Base-by-base conservation (phyloP, 345 rosid genomes). In the Laguncularia racemosa region DNA sequence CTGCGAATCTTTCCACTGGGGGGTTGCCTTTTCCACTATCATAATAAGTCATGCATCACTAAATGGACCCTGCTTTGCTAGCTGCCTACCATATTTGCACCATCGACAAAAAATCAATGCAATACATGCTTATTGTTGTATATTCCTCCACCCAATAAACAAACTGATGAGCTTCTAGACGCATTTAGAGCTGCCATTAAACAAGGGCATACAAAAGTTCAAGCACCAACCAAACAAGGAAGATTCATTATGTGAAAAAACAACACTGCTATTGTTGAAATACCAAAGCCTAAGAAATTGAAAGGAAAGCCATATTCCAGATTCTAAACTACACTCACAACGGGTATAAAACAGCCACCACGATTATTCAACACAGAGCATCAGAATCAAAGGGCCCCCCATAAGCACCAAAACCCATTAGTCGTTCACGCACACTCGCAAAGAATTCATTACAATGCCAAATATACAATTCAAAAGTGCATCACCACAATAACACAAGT, bases 241-340 rank as follows among this genome's bases (percentile, higher is more conserved):
- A 65, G 72, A 67, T 76, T 21, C 73, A 60, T 55, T 78, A 62
- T 63, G 89, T 69, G 85, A 76, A 81, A 74, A 81, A 70, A 76
- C 78, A 79, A 64, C 71, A 68, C 66, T 62, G 89, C 55, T 62
- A 75, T 64, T 46, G 40, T 60, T 40, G 49, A 76, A 57, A 50
- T 57, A 47, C 16, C 5, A 48, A 69, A 71, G 57, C 44, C 60
- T 54, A 48, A 59, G 50, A 60, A 62, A 57, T 23, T 55, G 60
- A n/a, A 44, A 58, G 48, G 51, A 6, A 54, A 19, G 18, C 57
- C 54, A 52, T 50, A 70, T 46, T 53, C 53, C 61, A 71, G 73
- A 78, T 81, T 84, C 89, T 64, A 66, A 46, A 57, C 79, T 67
- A 81, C 78, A 78, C 76, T 71, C 77, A 73, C 67, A 57, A 66